These are phyloP conservation scores for Yamadazyma diospyri DNA, from an alignment of 1,139 yeast species.

Conservation along the genomic window DNA sequence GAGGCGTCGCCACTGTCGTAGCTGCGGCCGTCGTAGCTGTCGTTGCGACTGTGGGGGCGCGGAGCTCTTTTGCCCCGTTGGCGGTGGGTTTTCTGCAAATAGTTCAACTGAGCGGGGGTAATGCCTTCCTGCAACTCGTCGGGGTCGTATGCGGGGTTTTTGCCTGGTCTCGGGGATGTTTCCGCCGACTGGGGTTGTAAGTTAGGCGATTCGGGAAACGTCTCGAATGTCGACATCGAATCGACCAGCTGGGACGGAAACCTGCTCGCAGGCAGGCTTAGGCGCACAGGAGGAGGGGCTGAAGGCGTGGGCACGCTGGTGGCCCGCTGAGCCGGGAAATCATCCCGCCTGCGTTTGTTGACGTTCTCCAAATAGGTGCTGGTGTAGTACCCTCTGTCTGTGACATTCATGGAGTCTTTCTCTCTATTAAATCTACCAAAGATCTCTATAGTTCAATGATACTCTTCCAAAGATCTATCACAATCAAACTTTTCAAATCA, in stretches of 20 bases:
- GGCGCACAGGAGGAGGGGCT: slow-evolving; percentile 1
- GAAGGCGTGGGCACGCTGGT: not conserved
- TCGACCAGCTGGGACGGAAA: slow-evolving; percentile 2
- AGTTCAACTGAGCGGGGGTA: slow-evolving; percentile 37
- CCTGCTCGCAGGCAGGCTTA: slow-evolving; percentile 1
- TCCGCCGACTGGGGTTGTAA: slow-evolving; percentile 3
- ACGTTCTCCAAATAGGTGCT: slow-evolving; percentile 22
- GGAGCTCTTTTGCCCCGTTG: slow-evolving; percentile 6
- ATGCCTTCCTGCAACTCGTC: slow-evolving; percentile 31
- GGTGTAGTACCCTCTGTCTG: slow-evolving; percentile 27
- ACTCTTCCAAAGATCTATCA: too few relatives aligned
- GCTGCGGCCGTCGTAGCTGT: slow-evolving; percentile 3
- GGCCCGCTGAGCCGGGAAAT: not conserved
- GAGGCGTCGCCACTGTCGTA: slow-evolving; percentile 2
- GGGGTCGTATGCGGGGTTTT: slow-evolving; percentile 18
- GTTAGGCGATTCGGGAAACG: slow-evolving; percentile 10
- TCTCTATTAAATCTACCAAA: too few relatives aligned
- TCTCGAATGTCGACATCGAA: not conserved
- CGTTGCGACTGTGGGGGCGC: slow-evolving; percentile 3
- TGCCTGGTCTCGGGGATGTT: not conserved
- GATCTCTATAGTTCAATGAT: too few relatives aligned
- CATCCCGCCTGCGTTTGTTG: slow-evolving; percentile 10
- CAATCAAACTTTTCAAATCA: too few relatives aligned
- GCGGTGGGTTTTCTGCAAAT: slow-evolving; percentile 18
- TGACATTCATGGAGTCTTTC: slow-evolving; percentile 23